phyloP scores from a whole-genome alignment of 1,139 yeast genomes.

The Kluyveromyces marxianus region DNA sequence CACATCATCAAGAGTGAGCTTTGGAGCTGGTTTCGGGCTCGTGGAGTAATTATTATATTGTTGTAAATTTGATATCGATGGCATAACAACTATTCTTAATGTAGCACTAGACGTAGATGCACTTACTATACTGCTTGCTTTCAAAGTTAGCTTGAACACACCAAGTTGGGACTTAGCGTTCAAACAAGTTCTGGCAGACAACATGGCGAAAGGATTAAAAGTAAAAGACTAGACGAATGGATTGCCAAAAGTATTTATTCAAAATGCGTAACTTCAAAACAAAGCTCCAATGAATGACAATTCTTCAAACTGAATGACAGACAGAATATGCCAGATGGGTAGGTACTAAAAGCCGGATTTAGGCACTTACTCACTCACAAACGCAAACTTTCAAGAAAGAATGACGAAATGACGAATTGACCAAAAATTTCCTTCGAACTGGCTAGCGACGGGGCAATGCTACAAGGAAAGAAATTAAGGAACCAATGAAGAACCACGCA shows the following conservation, averaged over 20 bases:
- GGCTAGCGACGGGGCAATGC: too few relatives aligned
- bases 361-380: neutral
- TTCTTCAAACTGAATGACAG: neutral
- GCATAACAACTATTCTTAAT: neutral
- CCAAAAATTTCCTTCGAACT: too few relatives aligned
- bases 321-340: neutral
- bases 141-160: neutral
- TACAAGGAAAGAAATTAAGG: too few relatives aligned
- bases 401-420: too few relatives aligned
- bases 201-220: neutral
- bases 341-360: neutral
- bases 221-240: neutral
- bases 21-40: constrained; percentile 27
- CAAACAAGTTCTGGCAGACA: neutral
- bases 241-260: neutral
- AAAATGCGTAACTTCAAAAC: neutral
- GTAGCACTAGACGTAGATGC: too few relatives aligned
- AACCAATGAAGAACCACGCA: too few relatives aligned
- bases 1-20: constrained; percentile 42
- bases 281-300: neutral
- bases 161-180: neutral
- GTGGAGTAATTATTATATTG: neutral
- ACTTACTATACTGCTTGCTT: too few relatives aligned
- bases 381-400: too few relatives aligned
- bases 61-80: neutral